Evolutionary conservation across 176 grass and related monocot species (phyloP).

Genomic region (Carex pumila): DNA sequence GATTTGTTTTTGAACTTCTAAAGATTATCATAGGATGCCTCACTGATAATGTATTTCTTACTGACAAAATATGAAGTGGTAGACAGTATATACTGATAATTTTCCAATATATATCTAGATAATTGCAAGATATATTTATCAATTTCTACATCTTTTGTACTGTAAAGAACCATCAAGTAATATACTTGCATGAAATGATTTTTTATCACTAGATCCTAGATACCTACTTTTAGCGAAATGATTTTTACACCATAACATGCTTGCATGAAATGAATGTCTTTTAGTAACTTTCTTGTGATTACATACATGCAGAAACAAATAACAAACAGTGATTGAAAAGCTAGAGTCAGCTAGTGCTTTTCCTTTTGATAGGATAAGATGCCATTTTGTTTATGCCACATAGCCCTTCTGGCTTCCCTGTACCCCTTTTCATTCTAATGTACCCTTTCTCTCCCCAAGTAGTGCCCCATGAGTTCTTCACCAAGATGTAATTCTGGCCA

Average conservation of each 20-base stretch:
- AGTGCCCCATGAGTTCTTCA: slow-evolving; percentile 83
- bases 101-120: not conserved
- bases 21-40: too few species aligned
- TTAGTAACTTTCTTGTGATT: not conserved
- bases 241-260: not conserved
- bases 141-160: not conserved
- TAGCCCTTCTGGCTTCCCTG: slow-evolving; percentile 52
- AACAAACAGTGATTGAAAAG: not conserved
- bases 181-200: not conserved
- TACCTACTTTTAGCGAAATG: not conserved
- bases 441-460: slow-evolving; percentile 72
- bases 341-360: not conserved
- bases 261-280: not conserved
- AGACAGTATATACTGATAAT: not conserved
- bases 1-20: too few species aligned
- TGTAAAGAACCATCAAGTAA: not conserved
- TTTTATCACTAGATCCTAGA: not conserved
- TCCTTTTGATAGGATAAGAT: slow-evolving; percentile 64
- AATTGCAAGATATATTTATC: not conserved
- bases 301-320: not conserved
- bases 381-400: slow-evolving; percentile 66
- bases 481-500: slow-evolving; percentile 46
- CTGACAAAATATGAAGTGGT: too few species aligned
- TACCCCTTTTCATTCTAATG: slow-evolving; percentile 64
- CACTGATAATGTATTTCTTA: too few species aligned